Evolutionary conservation across 2,329 filamentous ascomycete genomes (phyloP).

Genomic region (Pyrenophora tritici-repentis): DNA sequence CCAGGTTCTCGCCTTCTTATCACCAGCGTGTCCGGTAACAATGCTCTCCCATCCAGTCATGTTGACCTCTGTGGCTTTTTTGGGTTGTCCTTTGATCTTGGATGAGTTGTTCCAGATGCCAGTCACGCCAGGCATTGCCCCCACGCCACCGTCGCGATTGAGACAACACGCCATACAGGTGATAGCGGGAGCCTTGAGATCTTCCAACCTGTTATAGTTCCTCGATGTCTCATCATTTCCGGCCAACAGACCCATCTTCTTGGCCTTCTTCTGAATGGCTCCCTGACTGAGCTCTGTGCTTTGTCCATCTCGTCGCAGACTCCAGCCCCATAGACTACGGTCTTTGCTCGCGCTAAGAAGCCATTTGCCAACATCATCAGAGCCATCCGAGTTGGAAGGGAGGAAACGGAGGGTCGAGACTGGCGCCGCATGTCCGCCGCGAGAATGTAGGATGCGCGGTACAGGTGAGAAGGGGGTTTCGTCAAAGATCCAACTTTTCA

Average conservation of each 20-base stretch:
- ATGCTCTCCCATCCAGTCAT: conserved; percentile 97
- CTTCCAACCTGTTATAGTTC: conserved; percentile 67
- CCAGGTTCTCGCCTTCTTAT: conserved; percentile 89
- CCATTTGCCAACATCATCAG: conserved; percentile 91
- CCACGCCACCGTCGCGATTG: conserved; percentile 93
- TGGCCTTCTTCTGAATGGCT: conserved; percentile 82
- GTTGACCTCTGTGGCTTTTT: conserved; percentile 74
- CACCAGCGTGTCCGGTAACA: conserved; percentile 86
- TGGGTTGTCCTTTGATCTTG: conserved; percentile 62
- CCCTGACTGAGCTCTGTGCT: conserved; percentile 93
- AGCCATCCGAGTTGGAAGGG: conserved; percentile 85
- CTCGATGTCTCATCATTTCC: conserved; percentile 62
- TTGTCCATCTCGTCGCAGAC: conserved; percentile 90
- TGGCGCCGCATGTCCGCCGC: conserved; percentile 86
- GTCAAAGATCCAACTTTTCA: conserved; percentile 97
- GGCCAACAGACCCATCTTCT: conserved; percentile 77
- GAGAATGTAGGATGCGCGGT: conserved; percentile 80
- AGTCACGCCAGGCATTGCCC: conserved; percentile 76
- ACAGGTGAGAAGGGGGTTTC: conserved; percentile 86
- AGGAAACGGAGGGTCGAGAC: conserved; percentile 84
- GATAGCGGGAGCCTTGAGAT: conserved; percentile 86
- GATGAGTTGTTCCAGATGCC: conserved; percentile 80
- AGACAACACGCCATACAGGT: conserved; percentile 89
- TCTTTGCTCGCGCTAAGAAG: conserved; percentile 87
- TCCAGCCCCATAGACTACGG: conserved; percentile 94